A percentile compares a stretch with the other conserved stretches of the same genome.
phyloP scores from a whole-genome alignment of 768 basidiomycete species.

The Pholiota molesta region DNA sequence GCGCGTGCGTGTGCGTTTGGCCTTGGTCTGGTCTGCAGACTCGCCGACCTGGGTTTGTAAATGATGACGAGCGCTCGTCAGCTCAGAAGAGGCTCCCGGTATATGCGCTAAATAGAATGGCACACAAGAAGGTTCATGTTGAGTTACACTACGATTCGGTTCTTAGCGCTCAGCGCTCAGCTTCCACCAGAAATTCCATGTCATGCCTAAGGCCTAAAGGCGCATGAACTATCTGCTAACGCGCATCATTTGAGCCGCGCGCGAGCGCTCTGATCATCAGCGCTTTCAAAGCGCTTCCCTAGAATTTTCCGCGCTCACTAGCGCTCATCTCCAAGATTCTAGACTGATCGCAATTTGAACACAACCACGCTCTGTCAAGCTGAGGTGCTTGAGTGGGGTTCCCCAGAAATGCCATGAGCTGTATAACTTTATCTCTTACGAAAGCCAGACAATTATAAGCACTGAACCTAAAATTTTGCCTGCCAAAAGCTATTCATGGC shows the following conservation, averaged over 20 bases:
- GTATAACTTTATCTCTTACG: not conserved
- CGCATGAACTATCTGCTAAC: not conserved
- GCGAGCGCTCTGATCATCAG: not conserved
- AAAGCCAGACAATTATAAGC: not conserved
- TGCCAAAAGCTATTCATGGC: not conserved
- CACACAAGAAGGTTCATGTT: no score
- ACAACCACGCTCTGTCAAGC: not conserved
- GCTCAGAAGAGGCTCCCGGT: not conserved
- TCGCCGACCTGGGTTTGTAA: no score
- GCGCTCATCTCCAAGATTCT: not conserved
- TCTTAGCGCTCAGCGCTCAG: no score
- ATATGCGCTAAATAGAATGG: not conserved
- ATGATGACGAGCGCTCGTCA: not conserved
- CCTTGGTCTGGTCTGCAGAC: not conserved
- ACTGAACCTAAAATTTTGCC: not conserved
- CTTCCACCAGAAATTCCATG: no score
- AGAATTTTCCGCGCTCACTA: not conserved
- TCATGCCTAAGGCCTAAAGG: no score
- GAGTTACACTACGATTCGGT: no score
- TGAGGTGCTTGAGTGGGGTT: no score
- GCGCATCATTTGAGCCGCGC: not conserved
- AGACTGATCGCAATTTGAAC: not conserved
- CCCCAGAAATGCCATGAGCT: not conserved
- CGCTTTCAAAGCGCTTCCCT: not conserved
- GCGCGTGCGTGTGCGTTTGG: not conserved